Conservation (phyloP, 352 stramenopile species). For the Phytophthora palmivora region DNA sequence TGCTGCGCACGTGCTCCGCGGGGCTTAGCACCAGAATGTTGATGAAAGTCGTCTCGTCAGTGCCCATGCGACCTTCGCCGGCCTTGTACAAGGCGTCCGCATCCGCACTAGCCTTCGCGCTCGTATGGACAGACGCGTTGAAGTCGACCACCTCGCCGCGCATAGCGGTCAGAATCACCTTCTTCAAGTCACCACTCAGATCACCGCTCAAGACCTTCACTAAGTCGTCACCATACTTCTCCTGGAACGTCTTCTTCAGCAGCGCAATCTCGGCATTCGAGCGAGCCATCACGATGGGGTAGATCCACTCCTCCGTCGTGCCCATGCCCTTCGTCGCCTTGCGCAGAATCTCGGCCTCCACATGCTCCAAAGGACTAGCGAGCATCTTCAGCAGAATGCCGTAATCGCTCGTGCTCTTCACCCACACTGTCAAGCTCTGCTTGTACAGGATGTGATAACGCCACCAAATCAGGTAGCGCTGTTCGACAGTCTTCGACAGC, state of each 20-base stretch:
- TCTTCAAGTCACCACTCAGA: conserved; percentile 65
- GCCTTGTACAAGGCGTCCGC: conserved; percentile 67
- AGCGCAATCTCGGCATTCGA: conserved; percentile 73
- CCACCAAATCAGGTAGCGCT: conserved; percentile 35
- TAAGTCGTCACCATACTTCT: conserved; percentile 62
- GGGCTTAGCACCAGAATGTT: conserved; percentile 51
- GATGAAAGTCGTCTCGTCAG: conserved; percentile 63
- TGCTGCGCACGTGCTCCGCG: conserved; percentile 50
- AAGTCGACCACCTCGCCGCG: conserved; percentile 40
- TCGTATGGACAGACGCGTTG: conserved; percentile 63
- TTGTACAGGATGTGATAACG: conserved; percentile 55
- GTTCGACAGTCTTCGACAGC: conserved; percentile 24
- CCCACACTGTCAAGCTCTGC: conserved; percentile 60
- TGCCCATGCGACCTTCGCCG: conserved; percentile 68
- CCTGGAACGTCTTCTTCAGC: conserved; percentile 77
- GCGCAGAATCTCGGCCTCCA: conserved; percentile 65
- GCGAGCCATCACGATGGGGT: conserved; percentile 56
- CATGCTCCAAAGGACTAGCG: conserved; percentile 49
- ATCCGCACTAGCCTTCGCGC: conserved; percentile 52
- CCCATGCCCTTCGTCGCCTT: conserved; percentile 64
- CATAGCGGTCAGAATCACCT: conserved; percentile 63
- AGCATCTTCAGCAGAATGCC: conserved; percentile 63
- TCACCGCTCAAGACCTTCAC: conserved; percentile 51
- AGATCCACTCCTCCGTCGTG: conserved; percentile 66
- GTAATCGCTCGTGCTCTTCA: conserved; percentile 58